phyloP scores from a whole-genome alignment of 2,329 filamentous ascomycete species.

The Penicillium brasilianum region DNA sequence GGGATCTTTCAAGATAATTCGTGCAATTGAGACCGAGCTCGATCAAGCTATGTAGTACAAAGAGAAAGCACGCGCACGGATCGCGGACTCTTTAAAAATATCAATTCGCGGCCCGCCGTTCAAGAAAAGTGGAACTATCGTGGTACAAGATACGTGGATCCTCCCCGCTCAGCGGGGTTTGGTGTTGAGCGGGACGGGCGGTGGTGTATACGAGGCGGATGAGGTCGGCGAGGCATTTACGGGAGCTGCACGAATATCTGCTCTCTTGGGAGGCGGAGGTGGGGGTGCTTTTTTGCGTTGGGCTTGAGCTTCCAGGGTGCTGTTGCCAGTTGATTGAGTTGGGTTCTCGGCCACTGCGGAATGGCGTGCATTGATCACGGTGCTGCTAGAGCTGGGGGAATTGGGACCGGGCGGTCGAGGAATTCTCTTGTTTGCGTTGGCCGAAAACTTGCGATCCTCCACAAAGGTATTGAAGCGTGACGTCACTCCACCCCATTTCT shows the following conservation, averaged over 20 bases:
- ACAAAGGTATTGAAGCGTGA: slow-evolving; percentile 54
- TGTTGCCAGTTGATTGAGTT: slow-evolving; percentile 22
- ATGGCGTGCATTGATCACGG: background rate
- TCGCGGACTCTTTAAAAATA: background rate
- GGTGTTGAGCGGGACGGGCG: slow-evolving; percentile 62
- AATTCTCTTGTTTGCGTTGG: slow-evolving; percentile 31
- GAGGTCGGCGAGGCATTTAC: slow-evolving; percentile 35
- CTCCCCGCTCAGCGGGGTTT: slow-evolving; percentile 56
- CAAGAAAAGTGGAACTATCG: slow-evolving; percentile 9
- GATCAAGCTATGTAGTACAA: slow-evolving; percentile 7
- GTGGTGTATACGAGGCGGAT: slow-evolving; percentile 46
- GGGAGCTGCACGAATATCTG: slow-evolving; percentile 49
- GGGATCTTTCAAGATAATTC: background rate
- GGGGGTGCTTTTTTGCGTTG: slow-evolving; percentile 54
- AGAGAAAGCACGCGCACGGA: background rate
- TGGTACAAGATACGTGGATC: slow-evolving; percentile 2
- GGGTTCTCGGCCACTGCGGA: background rate
- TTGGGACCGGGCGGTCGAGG: slow-evolving; percentile 33
- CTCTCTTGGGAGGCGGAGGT: slow-evolving; percentile 64
- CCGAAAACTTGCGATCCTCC: slow-evolving; percentile 44
- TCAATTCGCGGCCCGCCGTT: slow-evolving; percentile 7
- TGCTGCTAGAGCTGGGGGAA: slow-evolving; percentile 14
- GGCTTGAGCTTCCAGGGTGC: slow-evolving; percentile 21
- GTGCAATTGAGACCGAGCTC: background rate
- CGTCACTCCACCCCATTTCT: slow-evolving; percentile 56